These are phyloP conservation scores for Cystobasidium pallidum DNA, from an alignment of 1,284 basidiomycete species.

Conservation along the genomic window DNA sequence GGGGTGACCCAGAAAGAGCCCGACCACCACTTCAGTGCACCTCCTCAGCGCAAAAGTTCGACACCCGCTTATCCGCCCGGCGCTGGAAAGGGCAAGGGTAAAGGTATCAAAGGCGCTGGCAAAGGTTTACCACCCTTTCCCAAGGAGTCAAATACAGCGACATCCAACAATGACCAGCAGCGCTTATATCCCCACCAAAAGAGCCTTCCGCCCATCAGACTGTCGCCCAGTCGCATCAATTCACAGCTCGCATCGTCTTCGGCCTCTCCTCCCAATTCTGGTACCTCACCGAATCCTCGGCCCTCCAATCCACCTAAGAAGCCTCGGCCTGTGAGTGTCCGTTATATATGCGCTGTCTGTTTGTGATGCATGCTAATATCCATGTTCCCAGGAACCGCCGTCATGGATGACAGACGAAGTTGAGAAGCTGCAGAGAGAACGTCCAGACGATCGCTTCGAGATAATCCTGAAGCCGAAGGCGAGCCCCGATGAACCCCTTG, in stretches of 20 bases:
- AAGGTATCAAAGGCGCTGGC: constrained; percentile 27
- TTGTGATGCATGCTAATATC: too few species aligned
- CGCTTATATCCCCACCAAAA: constrained; percentile 11
- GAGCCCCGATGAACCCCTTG: constrained; percentile 62
- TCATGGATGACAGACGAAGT: constrained; percentile 33
- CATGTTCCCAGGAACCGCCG: constrained; percentile 28
- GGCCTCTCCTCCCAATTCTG: constrained; percentile 15
- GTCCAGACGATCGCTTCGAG: constrained; percentile 73
- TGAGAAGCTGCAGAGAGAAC: constrained; percentile 18
- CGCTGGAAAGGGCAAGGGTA: constrained; percentile 37
- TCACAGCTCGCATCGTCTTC: neutral
- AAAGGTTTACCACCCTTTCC: constrained; percentile 36
- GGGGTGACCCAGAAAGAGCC: neutral
- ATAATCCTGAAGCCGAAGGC: constrained; percentile 62
- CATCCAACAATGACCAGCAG: neutral
- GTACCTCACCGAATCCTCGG: neutral
- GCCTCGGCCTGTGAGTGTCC: constrained; percentile 15
- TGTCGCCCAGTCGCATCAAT: constrained; percentile 17
- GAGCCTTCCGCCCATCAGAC: constrained; percentile 21
- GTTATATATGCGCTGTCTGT: neutral
- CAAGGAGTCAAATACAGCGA: neutral
- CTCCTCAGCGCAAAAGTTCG: constrained; percentile 5
- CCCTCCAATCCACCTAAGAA: neutral
- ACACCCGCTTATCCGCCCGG: constrained; percentile 11
- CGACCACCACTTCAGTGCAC: neutral